Base-by-base conservation (phyloP, 768 basidiomycete species). In the Tulasnella calospora region DNA sequence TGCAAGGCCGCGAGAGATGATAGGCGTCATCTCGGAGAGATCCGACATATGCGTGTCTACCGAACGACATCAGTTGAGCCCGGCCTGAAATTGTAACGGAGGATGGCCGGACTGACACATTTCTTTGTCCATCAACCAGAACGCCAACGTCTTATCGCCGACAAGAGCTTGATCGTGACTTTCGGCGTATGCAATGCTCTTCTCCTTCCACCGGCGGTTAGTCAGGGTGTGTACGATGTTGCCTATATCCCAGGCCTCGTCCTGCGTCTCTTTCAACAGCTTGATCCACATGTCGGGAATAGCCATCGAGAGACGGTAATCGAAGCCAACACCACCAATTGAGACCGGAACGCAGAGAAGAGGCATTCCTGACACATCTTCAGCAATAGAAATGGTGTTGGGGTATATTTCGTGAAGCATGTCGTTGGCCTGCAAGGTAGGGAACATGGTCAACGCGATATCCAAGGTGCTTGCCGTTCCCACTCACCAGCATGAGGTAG, bases 271-370 rank as follows among this genome's bases (percentile, higher is more conserved):
- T 84, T 99, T 99, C 81, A 99, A 89, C 36, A 99, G 87, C 85
- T 99, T 99, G 87, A 99, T 99, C 95, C 96, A 99, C 96, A 97
- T 98, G 84, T 99, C 98, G 2, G 98, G 98, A 74, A 99, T 89
- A 30, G 98, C 98, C 98, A 99, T 99, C 38, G 95, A 95, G 70
- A 99, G 87, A 41, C 98, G 92, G 85, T 98, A 99, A 86, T 99
- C 98, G 85, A 99, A 99, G 5, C 97, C 98, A 74, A 99, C 87
- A 19, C 98, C 98, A 70, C 97, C 98, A 79, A 91, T 88, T 55
- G 86, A 82, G 47, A 92, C 91, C 2, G 95, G 90, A 15, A 89
- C 86, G 82, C 97, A 92, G 27, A 99, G 91, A 15, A 98, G 90
- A 4, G 98, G 97, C 98, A 99, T 99, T 23, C 98, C 98, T 23